Evolutionary conservation across 2,329 filamentous ascomycete genomes (phyloP).

Genomic region (Neonectria neomacrospora): DNA sequence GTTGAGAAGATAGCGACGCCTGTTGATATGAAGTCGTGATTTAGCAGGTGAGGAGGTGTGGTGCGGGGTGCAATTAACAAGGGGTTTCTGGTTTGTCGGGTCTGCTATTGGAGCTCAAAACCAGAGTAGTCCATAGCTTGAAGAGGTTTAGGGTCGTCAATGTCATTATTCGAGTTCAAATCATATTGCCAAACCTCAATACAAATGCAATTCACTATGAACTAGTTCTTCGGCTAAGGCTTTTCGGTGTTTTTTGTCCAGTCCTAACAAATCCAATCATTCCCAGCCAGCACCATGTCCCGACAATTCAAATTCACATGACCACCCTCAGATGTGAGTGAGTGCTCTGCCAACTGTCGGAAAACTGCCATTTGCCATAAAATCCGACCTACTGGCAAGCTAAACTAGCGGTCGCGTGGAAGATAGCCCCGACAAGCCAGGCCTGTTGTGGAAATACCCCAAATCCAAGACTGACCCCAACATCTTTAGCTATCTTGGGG

Average conservation of each 20-base stretch:
- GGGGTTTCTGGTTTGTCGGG: background rate
- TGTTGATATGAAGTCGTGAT: slow-evolving; percentile 2
- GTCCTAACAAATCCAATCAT: background rate
- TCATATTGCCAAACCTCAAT: too few species aligned
- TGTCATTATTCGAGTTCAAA: background rate
- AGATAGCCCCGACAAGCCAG: background rate
- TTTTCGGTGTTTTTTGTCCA: background rate
- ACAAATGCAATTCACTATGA: too few species aligned
- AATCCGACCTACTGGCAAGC: background rate
- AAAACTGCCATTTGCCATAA: background rate
- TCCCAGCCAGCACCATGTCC: background rate
- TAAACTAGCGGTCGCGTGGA: background rate
- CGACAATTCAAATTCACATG: background rate
- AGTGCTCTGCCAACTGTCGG: background rate
- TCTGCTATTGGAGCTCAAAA: background rate
- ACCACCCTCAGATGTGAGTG: background rate
- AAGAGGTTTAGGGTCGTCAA: background rate
- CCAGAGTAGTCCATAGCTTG: background rate
- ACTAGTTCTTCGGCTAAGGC: too few species aligned
- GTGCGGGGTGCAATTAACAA: background rate
- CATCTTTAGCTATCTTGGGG: slow-evolving; percentile 14
- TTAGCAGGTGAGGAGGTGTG: background rate
- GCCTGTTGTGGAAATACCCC: background rate
- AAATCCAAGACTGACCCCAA: slow-evolving; percentile 8
- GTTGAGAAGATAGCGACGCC: slow-evolving; percentile 18